Base-by-base conservation (phyloP, 768 basidiomycete species). In the Psilocybe subaeruginosa region DNA sequence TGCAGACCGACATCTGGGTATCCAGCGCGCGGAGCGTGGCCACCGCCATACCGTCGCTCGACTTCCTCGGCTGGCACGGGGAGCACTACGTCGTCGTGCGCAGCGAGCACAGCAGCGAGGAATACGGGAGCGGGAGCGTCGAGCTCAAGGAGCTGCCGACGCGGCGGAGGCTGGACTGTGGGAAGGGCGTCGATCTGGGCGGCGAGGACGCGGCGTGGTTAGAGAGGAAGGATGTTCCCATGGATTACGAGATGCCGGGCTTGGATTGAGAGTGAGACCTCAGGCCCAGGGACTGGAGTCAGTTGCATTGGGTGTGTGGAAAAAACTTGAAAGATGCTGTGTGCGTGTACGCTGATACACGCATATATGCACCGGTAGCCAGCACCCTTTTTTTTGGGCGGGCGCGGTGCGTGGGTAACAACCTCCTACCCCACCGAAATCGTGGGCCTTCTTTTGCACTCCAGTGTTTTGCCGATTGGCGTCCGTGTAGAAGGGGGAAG, bases 61-160 rank as follows among this genome's bases (percentile, higher is more conserved):
- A 89, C 72, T 89, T 88, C 63, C 70, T 89, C 1, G 88, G 88
- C n/a, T 89, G 87, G 87, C 85, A 89, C 70, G 85, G 86, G 41
- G 88, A 88, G 73, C 85, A 88, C 69, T 88, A 85, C 66, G 87
- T 86, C 59, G 83, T 89, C 56, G 84, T 84, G 54, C 78, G 86
- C 33, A 64, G 63, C 47, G 71, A 67, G 4, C 49, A 60, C 17
- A 39, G 47, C 7, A 37, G 29, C 12, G 54, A 58, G 2, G 37
- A 41, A n/a, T 52, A 59, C 4, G 61, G 56, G 2, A 56, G 48
- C 69, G 88, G 88, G 74, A 77, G 87, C 35, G 64, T 68, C 39
- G 66, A 68, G 64, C 60, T 68, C 54, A 68, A 68, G 52, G 66
- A 68, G 39, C 60, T 68, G 12, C 66, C 66, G 1, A 65, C 66